Evolutionary conservation across 805 yeast genomes (phyloP), one percentile per base, ranked within the genome.

Genomic region (Saccharomycopsis microspora): DNA sequence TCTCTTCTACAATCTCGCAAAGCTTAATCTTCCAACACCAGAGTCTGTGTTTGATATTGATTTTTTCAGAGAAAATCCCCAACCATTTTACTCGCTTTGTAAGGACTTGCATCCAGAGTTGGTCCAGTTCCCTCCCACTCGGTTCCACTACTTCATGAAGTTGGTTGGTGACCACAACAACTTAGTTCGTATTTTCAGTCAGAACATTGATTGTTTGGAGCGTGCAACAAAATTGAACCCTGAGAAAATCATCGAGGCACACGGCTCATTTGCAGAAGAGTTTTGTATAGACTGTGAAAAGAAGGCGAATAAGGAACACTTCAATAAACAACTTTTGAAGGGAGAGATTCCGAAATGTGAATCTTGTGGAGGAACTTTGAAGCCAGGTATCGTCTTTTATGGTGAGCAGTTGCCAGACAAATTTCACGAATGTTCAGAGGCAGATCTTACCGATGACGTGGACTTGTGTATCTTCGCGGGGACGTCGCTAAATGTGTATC

Each of bases 1-100:
- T 0, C 71, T 90, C 5, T 90, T 90, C 58, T 76, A 88, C 54
- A 90, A 90, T 60, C 67, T 90, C 45, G 71, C 82, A 27, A 71
- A 77, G 54, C 69, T 89, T 37, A 72, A 85, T 35, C 67, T 90
- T 43, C 97, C 97, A 4, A 88, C 77, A 60, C 93, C 97, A 0
- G 98, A 90, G 60, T 97, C 97, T 0, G 96, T 90, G 1, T 90
- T 90, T 61, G 97, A 89, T 59, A 81, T 90, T 39, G 89, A 81
- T 19, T 90, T 76, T 60, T 86, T 87, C 63, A 66, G 72, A 42
- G 69, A 82, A 48, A 74, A 75, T 45, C 97, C 97, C 0, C 71
- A 76, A 51, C 93, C 97, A 0, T 90, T 90, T 59, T 88, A 85
- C 58, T 76, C 84, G 0, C 68, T 90, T 45, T 94, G 96, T 0